Base-by-base conservation (phyloP, 1,284 basidiomycete species). In the Puccinia hordei region DNA sequence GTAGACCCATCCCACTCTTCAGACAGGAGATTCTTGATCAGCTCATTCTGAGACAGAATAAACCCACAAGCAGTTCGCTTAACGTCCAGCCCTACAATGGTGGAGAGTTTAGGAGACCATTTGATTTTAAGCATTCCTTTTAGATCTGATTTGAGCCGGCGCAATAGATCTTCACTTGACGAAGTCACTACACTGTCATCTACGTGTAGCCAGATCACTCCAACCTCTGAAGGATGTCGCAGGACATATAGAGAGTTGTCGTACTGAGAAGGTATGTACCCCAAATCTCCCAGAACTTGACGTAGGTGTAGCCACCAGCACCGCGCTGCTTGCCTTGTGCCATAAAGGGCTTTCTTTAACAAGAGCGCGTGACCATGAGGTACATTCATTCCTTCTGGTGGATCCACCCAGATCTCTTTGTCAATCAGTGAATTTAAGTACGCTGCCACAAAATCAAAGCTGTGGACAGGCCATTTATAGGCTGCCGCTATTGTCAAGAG, bases 291-390 rank as follows among this genome's bases (percentile, higher is more conserved):
- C n/a, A 57, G n/a, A 4, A 57, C n/a, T n/a, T 24, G n/a, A 5
- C n/a, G n/a, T 5, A 57, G 53, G 53, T 57, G 49, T 4, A 44
- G 35, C 66, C 66, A 69, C 66, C 66, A 69, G 46, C 66, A 69
- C 30, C 66, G 33, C 5, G 66, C 66, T 9, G 38, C 66, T 44
- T 69, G 30, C 8, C 46, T 35, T 5, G 66, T 69, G 2, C 66
- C 66, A 24, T 69, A 69, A 1, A 69, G 38, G 0, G 66, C 66
- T 27, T 69, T 46, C 12, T 35, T 8, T 10, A 57, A 19, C 22
- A 57, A 57, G 8, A 57, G 27, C 17, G 8, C 27, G 5, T 27
- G 27, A 57, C 53, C 27, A 8, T 5, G 8, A 6, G 53, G 19
- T 22, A 57, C 27, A 5, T 22, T 13, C 13, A 57, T 6, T 27